phyloP scores from a whole-genome alignment of 140 eudicot genomes.

The Oenanthe javanica region DNA sequence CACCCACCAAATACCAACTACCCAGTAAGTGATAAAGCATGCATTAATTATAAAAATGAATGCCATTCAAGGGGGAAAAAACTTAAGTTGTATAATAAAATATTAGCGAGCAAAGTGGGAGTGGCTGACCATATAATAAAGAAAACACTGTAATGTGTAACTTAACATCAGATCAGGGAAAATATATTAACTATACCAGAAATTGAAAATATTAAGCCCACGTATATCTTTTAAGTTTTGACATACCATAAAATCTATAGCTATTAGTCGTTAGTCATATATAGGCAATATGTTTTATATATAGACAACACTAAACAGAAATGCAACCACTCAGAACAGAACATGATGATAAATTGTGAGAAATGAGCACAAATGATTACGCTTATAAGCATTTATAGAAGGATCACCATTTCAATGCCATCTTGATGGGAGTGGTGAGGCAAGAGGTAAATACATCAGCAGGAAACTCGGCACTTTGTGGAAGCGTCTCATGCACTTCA shows the following conservation, averaged over 20 bases:
- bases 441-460: conserved; percentile 96
- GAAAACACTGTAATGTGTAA: not conserved
- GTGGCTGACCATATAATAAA: not conserved
- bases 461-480: conserved; percentile 92
- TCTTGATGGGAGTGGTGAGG: conserved; percentile 96
- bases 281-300: not conserved
- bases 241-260: not conserved
- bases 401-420: conserved; percentile 84
- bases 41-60: not conserved
- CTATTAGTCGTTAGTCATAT: not conserved
- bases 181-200: not conserved
- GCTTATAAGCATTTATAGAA: not conserved
- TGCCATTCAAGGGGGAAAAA: not conserved
- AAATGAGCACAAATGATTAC: not conserved
- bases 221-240: not conserved
- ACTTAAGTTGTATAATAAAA: not conserved
- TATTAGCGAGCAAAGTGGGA: not conserved
- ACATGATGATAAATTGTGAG: not conserved
- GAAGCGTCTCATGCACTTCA: conserved; percentile 93
- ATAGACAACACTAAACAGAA: not conserved
- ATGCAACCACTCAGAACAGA: not conserved
- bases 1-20: not conserved
- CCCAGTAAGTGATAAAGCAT: not conserved
- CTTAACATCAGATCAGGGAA: not conserved
- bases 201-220: not conserved